Conservation (phyloP, 2,329 filamentous ascomycete species). For the Talaromyces sp. region DNA sequence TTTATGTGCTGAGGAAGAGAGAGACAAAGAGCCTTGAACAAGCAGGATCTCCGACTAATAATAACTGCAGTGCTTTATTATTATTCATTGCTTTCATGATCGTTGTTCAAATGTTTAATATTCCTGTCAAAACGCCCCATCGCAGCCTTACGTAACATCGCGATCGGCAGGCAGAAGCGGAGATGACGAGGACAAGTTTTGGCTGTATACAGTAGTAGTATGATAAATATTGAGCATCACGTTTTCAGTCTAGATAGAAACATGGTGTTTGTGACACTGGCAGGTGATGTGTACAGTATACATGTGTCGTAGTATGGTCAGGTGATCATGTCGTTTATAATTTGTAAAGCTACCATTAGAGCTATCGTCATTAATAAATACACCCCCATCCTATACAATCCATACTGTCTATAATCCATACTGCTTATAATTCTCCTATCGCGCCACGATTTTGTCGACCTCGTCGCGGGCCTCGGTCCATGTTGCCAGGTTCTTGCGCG, state of each 20-base stretch:
- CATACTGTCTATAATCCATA: not conserved
- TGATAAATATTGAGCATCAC: not conserved
- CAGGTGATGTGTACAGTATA: too few species aligned
- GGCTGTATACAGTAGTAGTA: too few species aligned
- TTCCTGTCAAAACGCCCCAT: too few species aligned
- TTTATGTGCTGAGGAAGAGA: too few species aligned
- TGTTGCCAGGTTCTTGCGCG: constrained; percentile 79
- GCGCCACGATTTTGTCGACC: constrained; percentile 71
- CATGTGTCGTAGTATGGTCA: too few species aligned
- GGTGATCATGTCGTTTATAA: not conserved
- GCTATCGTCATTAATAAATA: not conserved
- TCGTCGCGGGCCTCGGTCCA: constrained; percentile 89
- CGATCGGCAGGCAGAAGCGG: not conserved
- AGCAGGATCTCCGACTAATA: too few species aligned
- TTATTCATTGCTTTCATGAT: too few species aligned
- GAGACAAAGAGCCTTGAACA: too few species aligned
- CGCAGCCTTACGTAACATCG: not conserved
- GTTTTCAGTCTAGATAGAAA: too few species aligned
- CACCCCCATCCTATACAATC: not conserved
- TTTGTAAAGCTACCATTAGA: not conserved
- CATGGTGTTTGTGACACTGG: not conserved
- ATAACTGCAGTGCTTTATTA: too few species aligned
- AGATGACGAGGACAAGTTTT: not conserved
- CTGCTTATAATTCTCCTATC: constrained; percentile 16
- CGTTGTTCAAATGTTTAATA: too few species aligned